These are phyloP conservation scores for Metschnikowia henanensis DNA, from an alignment of 805 yeast species.

Conservation along the genomic window DNA sequence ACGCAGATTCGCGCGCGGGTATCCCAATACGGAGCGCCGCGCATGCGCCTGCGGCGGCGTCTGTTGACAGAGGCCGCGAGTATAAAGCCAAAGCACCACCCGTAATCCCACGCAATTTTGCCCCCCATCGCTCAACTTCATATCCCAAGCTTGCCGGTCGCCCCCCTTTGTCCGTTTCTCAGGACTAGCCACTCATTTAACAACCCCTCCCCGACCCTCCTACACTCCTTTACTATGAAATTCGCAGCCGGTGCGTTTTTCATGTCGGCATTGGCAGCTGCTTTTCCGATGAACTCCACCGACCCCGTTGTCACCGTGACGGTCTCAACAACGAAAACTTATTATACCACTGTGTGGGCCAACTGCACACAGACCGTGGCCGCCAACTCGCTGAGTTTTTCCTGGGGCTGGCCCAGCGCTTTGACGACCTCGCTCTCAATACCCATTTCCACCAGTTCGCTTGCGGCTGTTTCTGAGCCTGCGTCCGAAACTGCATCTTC, in stretches of 20 bases:
- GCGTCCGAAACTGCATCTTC: neutral
- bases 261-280: constrained; percentile 11
- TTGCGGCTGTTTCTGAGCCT: no score
- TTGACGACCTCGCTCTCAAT: neutral
- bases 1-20: neutral
- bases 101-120: neutral
- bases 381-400: neutral
- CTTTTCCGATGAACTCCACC: constrained; percentile 9
- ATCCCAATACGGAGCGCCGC: neutral
- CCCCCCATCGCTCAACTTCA: neutral
- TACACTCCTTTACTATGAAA: constrained; percentile 12
- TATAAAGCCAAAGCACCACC: neutral
- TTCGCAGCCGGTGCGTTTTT: constrained; percentile 10
- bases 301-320: neutral
- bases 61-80: neutral
- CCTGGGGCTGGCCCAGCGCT: neutral
- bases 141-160: constrained; percentile 1
- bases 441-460: neutral
- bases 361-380: constrained; percentile 2
- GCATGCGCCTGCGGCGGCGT: neutral
- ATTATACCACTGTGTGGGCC: constrained; percentile 11
- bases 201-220: constrained; percentile 1
- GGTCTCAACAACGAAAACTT: constrained; percentile 11
- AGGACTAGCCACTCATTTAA: constrained; percentile 6
- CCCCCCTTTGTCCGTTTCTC: neutral